Conservation (phyloP, 2,329 filamentous ascomycete species). For the Colletotrichum aenigma region DNA sequence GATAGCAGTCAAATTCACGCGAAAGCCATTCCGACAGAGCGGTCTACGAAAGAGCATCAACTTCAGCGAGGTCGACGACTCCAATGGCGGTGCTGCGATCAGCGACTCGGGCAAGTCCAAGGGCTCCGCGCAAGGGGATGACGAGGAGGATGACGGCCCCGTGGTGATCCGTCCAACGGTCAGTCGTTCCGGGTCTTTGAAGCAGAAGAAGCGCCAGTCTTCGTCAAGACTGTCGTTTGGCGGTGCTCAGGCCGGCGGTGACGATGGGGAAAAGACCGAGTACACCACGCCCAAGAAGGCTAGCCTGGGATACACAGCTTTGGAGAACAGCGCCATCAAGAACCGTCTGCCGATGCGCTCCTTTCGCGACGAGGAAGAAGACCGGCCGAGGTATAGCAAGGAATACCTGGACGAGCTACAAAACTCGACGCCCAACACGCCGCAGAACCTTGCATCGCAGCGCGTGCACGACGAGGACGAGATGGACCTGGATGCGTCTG, state of each 20-base stretch:
- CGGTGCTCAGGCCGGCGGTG: slow-evolving; percentile 45
- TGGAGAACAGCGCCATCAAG: slow-evolving; percentile 69
- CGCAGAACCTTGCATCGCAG: slow-evolving; percentile 61
- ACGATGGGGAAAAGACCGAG: slow-evolving; percentile 56
- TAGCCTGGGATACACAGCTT: slow-evolving; percentile 64
- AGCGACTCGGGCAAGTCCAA: slow-evolving; percentile 4
- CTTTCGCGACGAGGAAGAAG: slow-evolving; percentile 61
- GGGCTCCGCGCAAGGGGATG: slow-evolving; percentile 31
- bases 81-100: slow-evolving; percentile 7
- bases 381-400: slow-evolving; percentile 81
- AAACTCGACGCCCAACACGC: slow-evolving; percentile 83
- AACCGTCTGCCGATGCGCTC: slow-evolving; percentile 64
- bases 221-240: slow-evolving; percentile 79
- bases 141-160: slow-evolving; percentile 50
- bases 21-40: slow-evolving; percentile 63
- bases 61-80: slow-evolving; percentile 38
- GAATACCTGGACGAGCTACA: slow-evolving; percentile 87
- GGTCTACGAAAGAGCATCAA: slow-evolving; percentile 61
- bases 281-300: slow-evolving; percentile 67
- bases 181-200: slow-evolving; percentile 51
- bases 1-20: slow-evolving; percentile 27
- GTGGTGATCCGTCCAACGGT: slow-evolving; percentile 54
- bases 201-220: slow-evolving; percentile 71
- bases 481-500: slow-evolving; percentile 62
- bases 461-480: slow-evolving; percentile 51